phyloP scores from a whole-genome alignment of 1,284 basidiomycete genomes.

The Ceratobasidium sp. region DNA sequence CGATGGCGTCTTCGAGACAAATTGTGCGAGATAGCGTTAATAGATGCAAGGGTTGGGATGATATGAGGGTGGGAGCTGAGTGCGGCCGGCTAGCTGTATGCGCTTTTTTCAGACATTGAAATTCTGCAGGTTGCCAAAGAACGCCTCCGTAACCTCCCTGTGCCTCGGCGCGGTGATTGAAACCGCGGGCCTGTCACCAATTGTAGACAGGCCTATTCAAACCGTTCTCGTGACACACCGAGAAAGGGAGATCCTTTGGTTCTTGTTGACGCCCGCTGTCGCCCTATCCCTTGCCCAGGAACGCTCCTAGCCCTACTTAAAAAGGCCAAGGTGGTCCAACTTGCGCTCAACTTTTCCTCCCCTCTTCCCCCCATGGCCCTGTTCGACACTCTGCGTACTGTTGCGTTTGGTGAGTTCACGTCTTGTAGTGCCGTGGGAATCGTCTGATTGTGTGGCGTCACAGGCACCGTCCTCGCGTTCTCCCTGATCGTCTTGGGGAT shows the following conservation, averaged over 20 bases:
- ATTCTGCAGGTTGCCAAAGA: slow-evolving; percentile 4
- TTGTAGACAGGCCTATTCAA: slow-evolving; percentile 17
- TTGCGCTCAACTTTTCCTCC: background rate
- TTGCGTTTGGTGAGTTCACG: slow-evolving; percentile 8
- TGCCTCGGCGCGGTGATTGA: slow-evolving; percentile 26
- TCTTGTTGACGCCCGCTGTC: background rate
- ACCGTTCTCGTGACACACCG: slow-evolving; percentile 31
- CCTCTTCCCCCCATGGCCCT: slow-evolving; percentile 13
- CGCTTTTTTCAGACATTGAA: background rate
- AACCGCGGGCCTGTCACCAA: background rate
- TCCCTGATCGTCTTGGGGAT: slow-evolving; percentile 41
- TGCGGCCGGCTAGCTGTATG: background rate
- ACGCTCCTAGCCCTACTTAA: background rate
- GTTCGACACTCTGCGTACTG: slow-evolving; percentile 15
- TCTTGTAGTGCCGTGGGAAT: background rate
- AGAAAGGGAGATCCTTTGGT: slow-evolving; percentile 2
- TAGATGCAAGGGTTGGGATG: background rate
- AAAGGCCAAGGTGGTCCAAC: background rate
- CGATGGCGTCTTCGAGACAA: background rate
- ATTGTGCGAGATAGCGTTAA: background rate
- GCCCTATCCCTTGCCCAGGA: background rate
- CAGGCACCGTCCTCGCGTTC: slow-evolving; percentile 39
- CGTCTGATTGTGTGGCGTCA: background rate
- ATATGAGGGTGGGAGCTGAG: background rate
- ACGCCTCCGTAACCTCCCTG: background rate